Base-by-base conservation (phyloP, 2,329 filamentous ascomycete genomes). In the Daldinia eschscholtzii region DNA sequence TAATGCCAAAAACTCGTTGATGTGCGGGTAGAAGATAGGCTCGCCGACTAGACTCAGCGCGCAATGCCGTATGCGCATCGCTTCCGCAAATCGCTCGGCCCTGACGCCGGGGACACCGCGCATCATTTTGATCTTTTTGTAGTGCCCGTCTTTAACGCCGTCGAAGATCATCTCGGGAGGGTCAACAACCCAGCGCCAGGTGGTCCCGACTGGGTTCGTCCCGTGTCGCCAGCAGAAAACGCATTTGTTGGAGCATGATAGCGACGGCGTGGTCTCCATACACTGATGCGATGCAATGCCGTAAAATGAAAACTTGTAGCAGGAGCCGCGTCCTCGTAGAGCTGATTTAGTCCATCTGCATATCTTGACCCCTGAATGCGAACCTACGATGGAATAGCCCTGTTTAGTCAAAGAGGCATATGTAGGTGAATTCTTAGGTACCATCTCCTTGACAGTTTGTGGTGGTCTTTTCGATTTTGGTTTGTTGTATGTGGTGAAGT, bases 171-270 rank as follows among this genome's bases (percentile, higher is more conserved):
- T 80, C 26, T 97, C 92, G 0, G 95, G 94, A 0, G 93, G 91
- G 77, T 98, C 96, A 33, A 98, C 93, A 57, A 94, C 89, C 95
- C 95, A 99, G 68, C 95, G 91, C 95, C 96, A 98, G 4, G 92
- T 97, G 2, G 96, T 98, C 55, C 94, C 94, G 0, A 98, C 96
- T 0, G 95, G 95, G 79, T 98, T 99, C 0, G 96, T 98, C 60
- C 95, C 96, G 78, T 98, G 96, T 6, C 96, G 91, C 96, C 95
- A 99, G 86, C 95, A 99, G 81, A 98, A 99, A 72, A 99, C 93
- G 80, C 96, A 98, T 80, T 99, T 98, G 84, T 98, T 98, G 70
- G 92, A 96, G 85, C 95, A 99, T 9, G 93, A 97, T 3, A 99
- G 88, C 0, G 94, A 97, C 0, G 95, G 95, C 0, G 95, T 98